A percentile compares a stretch with the other conserved stretches of the same genome.
phyloP scores from a whole-genome alignment of 2,329 filamentous ascomycete species.

The Aureobasidium sp. region DNA sequence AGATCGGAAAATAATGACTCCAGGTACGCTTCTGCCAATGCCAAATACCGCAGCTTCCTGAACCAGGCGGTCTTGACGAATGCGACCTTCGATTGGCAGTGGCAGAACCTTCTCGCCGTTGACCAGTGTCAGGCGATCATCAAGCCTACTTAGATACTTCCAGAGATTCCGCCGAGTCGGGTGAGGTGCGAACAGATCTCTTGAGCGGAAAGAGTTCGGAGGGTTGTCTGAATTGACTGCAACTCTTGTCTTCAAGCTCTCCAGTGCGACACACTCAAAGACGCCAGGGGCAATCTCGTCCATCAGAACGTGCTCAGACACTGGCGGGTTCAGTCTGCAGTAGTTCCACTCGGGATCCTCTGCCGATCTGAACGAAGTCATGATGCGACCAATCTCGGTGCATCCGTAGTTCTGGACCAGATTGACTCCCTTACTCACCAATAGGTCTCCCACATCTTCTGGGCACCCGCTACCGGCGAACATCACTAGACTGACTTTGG shows the following conservation, averaged over 20 bases:
- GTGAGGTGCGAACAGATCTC: slow-evolving; percentile 41
- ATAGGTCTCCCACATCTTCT: slow-evolving; percentile 27
- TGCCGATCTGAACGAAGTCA: slow-evolving; percentile 49
- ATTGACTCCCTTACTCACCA: slow-evolving; percentile 27
- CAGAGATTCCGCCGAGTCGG: slow-evolving; percentile 37
- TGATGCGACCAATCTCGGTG: slow-evolving; percentile 30
- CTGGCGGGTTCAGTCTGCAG: slow-evolving; percentile 31
- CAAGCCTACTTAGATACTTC: slow-evolving; percentile 40
- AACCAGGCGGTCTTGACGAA: slow-evolving; percentile 46
- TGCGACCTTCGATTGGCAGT: slow-evolving; percentile 44
- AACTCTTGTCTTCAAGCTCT: slow-evolving; percentile 28
- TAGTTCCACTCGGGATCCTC: slow-evolving; percentile 56
- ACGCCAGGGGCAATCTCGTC: slow-evolving; percentile 31
- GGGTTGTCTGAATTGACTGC: slow-evolving; percentile 37
- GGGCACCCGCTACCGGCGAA: slow-evolving; percentile 28
- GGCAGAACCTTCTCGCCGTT: slow-evolving; percentile 46
- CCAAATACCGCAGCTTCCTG: slow-evolving; percentile 53
- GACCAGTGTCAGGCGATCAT: slow-evolving; percentile 40
- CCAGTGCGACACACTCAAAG: slow-evolving; percentile 36
- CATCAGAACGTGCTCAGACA: slow-evolving; percentile 24
- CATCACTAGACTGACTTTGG: slow-evolving; percentile 23
- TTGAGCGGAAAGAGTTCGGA: slow-evolving; percentile 43
- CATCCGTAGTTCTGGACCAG: slow-evolving; percentile 32
- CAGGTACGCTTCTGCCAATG: slow-evolving; percentile 43
- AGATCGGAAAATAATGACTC: slow-evolving; percentile 44